Conservation (phyloP, 352 stramenopile genomes). For the Pythium chondricola region DNA sequence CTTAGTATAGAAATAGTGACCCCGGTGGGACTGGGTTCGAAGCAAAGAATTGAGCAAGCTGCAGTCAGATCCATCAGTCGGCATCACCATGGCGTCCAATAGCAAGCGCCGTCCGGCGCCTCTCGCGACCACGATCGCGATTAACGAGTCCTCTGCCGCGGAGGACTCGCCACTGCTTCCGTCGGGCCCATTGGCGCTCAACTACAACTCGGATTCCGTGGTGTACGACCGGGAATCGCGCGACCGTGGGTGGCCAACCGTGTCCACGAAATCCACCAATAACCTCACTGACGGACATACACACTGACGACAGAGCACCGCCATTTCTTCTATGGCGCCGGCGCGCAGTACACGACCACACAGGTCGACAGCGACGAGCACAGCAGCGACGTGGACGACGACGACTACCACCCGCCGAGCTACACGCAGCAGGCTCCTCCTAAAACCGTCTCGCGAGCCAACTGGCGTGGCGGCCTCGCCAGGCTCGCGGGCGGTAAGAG, state of each 20-base stretch:
- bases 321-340: constrained; percentile 48
- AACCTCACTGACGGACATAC: neutral
- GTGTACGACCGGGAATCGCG: constrained; percentile 37
- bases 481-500: constrained; percentile 34
- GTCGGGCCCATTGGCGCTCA: constrained; percentile 39
- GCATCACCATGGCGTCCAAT: constrained; percentile 1
- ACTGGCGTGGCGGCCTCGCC: constrained; percentile 46
- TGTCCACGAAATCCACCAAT: neutral
- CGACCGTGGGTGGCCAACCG: constrained; percentile 6
- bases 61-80: neutral
- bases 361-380: constrained; percentile 34
- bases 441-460: constrained; percentile 38
- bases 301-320: constrained; percentile 28
- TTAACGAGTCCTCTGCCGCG: constrained; percentile 16
- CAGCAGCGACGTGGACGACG: constrained; percentile 25
- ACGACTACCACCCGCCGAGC: constrained; percentile 16
- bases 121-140: constrained; percentile 7
- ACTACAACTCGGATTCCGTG: constrained; percentile 86
- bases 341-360: constrained; percentile 44
- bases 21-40: no score
- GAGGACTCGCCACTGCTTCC: constrained; percentile 51
- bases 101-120: constrained; percentile 14
- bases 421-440: constrained; percentile 7
- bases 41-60: neutral
- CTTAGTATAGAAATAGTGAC: no score